These are phyloP conservation scores for Theileria equi DNA, from an alignment of 169 alveolate species.

Conservation along the genomic window DNA sequence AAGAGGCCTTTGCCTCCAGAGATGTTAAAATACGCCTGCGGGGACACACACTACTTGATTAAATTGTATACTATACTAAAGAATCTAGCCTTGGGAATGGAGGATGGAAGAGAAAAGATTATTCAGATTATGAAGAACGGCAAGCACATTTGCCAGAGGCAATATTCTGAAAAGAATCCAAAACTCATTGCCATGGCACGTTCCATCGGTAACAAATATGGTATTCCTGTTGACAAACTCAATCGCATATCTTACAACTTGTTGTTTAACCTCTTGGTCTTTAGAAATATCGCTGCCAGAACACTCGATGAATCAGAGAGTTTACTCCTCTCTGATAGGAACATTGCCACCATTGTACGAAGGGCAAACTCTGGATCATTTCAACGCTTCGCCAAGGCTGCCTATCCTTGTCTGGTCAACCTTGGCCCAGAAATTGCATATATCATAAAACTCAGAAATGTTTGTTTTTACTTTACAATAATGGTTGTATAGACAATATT, in stretches of 20 bases:
- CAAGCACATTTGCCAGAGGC: slow-evolving; percentile 36
- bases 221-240: not conserved
- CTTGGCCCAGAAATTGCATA: slow-evolving; percentile 50
- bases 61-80: slow-evolving; percentile 85
- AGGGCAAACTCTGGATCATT: too few relatives aligned
- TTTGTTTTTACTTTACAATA: too few relatives aligned
- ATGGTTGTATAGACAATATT: too few relatives aligned
- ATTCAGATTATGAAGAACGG: slow-evolving; percentile 37
- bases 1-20: slow-evolving; percentile 87
- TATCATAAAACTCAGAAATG: slow-evolving; percentile 31
- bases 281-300: slow-evolving; percentile 53
- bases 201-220: not conserved
- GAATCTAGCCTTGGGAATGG: slow-evolving; percentile 51
- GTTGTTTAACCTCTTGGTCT: slow-evolving; percentile 36
- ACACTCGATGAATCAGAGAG: slow-evolving; percentile 46
- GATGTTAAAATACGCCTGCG: slow-evolving; percentile 88
- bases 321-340: slow-evolving; percentile 35
- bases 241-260: slow-evolving; percentile 38
- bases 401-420: too few relatives aligned
- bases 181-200: not conserved
- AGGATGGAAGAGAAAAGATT: slow-evolving; percentile 1
- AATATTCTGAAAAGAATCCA: slow-evolving; percentile 36
- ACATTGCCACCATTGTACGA: not conserved
- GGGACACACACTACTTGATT: slow-evolving; percentile 89
- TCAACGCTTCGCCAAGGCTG: too few relatives aligned